Evolutionary conservation across 2,329 filamentous ascomycete genomes (phyloP), one percentile per base, ranked within the genome.

Genomic region (Xylariaceae sp.): DNA sequence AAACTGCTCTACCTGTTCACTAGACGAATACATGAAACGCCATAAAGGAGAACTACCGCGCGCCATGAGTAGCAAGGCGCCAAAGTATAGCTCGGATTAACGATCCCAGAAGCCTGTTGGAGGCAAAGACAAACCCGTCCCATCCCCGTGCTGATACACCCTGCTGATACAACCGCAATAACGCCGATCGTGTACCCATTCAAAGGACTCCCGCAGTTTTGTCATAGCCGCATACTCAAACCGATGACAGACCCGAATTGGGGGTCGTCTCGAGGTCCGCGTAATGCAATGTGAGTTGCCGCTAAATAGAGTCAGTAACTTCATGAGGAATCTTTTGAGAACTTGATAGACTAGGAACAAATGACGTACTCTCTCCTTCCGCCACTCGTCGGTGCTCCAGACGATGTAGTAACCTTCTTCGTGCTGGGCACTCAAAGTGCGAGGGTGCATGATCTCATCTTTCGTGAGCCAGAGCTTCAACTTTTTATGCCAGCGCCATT

Each of bases 401-500:
- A 86, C 77, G 56, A 86, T 78, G 66, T 86, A 87, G 69, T 80
- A 86, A 0, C 84, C 84, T 56, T 83, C 79, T 69, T 87, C 84
- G 48, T 82, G 79, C 50, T 73, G 79, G 9, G 76, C 76, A 51
- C 80, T 80, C 44, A 86, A 68, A 12, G 78, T 74, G 55, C 83
- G 80, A 32, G 83, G 83, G 44, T 80, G 77, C 80, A 86, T 82
- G 60, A 81, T 73, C 54, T 86, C 82, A 63, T 86, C 84, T 68
- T 86, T 86, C 4, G 84, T 86, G 48, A 87, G 70, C 84, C 84
- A 87, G 29, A 85, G 69, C 60, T 83, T 80, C 29, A 83, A 70
- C 67, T 84, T 84, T 72, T 85, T 85, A 67, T 87, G 83, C 79
- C 83, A 87, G 57, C 84, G 74, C 84, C 84, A 87, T 67, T 84